phyloP scores from a whole-genome alignment of 805 yeast genomes.

The Tanozyma kutaoensis region DNA sequence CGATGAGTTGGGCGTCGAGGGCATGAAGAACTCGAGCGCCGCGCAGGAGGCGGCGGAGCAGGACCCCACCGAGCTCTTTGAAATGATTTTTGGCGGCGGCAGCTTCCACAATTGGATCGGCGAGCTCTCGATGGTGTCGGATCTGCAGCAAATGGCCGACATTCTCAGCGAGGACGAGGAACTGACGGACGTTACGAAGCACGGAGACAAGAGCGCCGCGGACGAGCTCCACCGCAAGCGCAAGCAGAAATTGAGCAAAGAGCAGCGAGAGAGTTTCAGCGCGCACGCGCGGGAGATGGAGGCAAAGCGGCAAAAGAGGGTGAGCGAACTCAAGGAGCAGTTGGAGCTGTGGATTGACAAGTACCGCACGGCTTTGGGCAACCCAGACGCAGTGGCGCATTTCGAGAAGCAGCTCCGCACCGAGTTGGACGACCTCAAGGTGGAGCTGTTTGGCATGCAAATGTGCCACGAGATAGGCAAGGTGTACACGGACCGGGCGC shows the following conservation, averaged over 20 bases:
- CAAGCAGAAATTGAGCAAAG: conserved; percentile 10
- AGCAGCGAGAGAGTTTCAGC: conserved; percentile 34
- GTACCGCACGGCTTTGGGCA: conserved; percentile 45
- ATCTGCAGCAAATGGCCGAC: conserved; percentile 53
- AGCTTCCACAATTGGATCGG: conserved; percentile 77
- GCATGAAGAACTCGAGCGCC: conserved; percentile 57
- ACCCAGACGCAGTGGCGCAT: conserved; percentile 44
- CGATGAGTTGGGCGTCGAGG: conserved; percentile 73
- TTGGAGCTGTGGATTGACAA: conserved; percentile 35
- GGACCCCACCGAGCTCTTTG: conserved; percentile 80
- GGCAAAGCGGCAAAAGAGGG: conserved; percentile 33
- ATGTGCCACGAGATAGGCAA: conserved; percentile 73
- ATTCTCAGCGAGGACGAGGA: conserved; percentile 22
- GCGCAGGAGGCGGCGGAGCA: conserved; percentile 57
- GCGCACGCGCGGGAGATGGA: conserved; percentile 43
- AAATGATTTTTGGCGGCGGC: conserved; percentile 75
- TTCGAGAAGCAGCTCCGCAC: conserved; percentile 37
- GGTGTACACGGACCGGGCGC: conserved; percentile 64
- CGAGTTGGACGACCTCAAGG: conserved; percentile 71
- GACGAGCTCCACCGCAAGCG: conserved; percentile 3
- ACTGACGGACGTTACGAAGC: too few species aligned
- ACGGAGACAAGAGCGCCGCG: too few species aligned
- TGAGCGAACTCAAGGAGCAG: conserved; percentile 35
- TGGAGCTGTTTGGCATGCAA: conserved; percentile 93
- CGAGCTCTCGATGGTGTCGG: conserved; percentile 67